Evolutionary conservation across 2,329 filamentous ascomycete genomes (phyloP), one percentile per base, ranked within the genome.

Genomic region (Fusarium udum): DNA sequence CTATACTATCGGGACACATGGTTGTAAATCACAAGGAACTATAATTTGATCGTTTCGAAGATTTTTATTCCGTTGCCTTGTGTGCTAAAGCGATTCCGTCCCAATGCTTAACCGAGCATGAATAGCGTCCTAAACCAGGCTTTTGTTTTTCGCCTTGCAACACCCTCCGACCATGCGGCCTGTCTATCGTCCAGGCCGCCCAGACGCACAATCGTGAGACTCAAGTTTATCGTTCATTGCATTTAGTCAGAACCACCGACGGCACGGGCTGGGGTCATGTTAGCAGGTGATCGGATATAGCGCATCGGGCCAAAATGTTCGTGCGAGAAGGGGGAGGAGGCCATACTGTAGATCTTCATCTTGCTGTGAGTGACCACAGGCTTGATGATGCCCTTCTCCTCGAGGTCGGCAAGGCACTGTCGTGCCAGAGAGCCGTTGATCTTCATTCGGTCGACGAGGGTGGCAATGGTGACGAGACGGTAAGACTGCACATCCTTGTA

Each of bases 401-500:
- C 95, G 81, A 98, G 90, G 84, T 98, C 95, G 84, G 89, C 89
- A 79, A 98, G 89, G 86, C 94, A 95, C 88, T 90, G 89, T 83
- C 96, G 92, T 79, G 96, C 96, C 83, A 99, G 89, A 81, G 94
- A 97, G 84, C 96, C 97, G 90, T 99, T 99, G 91, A 99, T 97
- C 95, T 99, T 99, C 87, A 99, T 92, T 87, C 96, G 92, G 88
- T 99, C 96, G 91, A 99, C 96, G 83, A 99, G 95, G 82, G 94
- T 95, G 83, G 96, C 95, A 83, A 98, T 93, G 84, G 96, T 98
- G 88, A 99, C 95, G 86, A 99, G 95, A 84, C 96, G 95, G 93
- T 98, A 99, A 77, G 96, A 98, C 88, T 98, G 96, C 82, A 99
- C 97, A 91, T 99, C 96, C 91, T 99, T 99, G 91, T 97, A 93